phyloP scores from a whole-genome alignment of 1,139 yeast genomes.

The Candida glucosophila region DNA sequence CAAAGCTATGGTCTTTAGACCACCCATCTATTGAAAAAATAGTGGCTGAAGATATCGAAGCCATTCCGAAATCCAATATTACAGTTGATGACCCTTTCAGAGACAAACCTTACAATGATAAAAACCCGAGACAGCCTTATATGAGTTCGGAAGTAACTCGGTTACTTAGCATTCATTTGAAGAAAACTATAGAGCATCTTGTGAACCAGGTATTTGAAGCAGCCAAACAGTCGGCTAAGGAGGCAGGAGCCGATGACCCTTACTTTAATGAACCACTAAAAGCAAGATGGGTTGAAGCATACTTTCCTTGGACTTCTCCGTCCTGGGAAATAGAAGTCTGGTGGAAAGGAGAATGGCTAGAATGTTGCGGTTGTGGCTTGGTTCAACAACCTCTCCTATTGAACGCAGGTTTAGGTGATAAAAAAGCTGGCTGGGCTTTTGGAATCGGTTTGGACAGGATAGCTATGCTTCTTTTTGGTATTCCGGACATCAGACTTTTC shows the following conservation, averaged over 20 bases:
- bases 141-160: slow-evolving; percentile 65
- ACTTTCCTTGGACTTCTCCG: slow-evolving; percentile 98
- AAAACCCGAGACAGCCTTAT: slow-evolving; percentile 73
- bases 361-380: slow-evolving; percentile 94
- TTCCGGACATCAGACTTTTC: slow-evolving; percentile 89
- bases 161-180: slow-evolving; percentile 68
- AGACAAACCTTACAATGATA: slow-evolving; percentile 37
- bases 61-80: slow-evolving; percentile 58
- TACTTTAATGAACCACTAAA: slow-evolving; percentile 68
- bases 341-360: slow-evolving; percentile 99
- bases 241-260: slow-evolving; percentile 55
- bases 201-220: slow-evolving; percentile 78
- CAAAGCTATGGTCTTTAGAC: slow-evolving; percentile 67
- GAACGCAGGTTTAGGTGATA: slow-evolving; percentile 58
- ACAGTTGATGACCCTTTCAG: slow-evolving; percentile 69
- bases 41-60: slow-evolving; percentile 49
- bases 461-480: slow-evolving; percentile 91
- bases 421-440: slow-evolving; percentile 89
- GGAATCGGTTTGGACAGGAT: slow-evolving; percentile 93
- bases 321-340: slow-evolving; percentile 98
- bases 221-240: slow-evolving; percentile 59
- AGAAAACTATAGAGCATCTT: slow-evolving; percentile 73
- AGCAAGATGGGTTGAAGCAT: slow-evolving; percentile 93
- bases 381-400: slow-evolving; percentile 71
- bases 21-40: slow-evolving; percentile 29